Evolutionary conservation across 2,329 filamentous ascomycete genomes (phyloP).

Genomic region (Alternaria atra): DNA sequence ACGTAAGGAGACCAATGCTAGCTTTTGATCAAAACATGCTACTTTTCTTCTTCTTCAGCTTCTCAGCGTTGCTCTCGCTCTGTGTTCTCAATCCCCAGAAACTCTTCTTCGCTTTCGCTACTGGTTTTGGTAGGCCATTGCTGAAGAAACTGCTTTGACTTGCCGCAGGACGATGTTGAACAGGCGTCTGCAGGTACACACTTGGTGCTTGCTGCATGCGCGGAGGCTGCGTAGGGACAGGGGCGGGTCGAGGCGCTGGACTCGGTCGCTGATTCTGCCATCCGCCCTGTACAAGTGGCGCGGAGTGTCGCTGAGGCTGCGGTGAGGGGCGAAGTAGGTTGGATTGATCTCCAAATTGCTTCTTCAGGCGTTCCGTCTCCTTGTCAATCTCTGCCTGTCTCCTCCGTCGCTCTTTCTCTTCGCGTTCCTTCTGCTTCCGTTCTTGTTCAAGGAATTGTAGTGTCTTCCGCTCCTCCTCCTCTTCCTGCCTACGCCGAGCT

Average conservation of each 20-base stretch:
- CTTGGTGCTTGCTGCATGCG: slow-evolving; percentile 25
- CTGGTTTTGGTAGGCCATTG: slow-evolving; percentile 38
- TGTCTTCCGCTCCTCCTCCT: slow-evolving; percentile 59
- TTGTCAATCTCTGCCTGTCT: slow-evolving; percentile 67
- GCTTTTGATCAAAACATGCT: slow-evolving; percentile 51
- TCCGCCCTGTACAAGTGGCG: slow-evolving; percentile 27
- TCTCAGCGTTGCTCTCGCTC: slow-evolving; percentile 42
- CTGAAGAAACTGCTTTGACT: slow-evolving; percentile 50
- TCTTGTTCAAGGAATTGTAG: slow-evolving; percentile 46
- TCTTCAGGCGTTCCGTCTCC: slow-evolving; percentile 78
- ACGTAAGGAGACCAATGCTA: slow-evolving; percentile 8
- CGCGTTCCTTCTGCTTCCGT: slow-evolving; percentile 69
- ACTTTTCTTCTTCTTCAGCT: slow-evolving; percentile 56
- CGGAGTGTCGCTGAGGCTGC: slow-evolving; percentile 35
- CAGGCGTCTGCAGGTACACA: slow-evolving; percentile 43
- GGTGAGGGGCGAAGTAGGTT: slow-evolving; percentile 33
- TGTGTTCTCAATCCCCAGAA: slow-evolving; percentile 49
- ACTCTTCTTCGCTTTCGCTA: slow-evolving; percentile 48
- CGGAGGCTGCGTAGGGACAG: slow-evolving; percentile 28
- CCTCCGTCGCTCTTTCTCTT: slow-evolving; percentile 67
- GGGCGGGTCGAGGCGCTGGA: slow-evolving; percentile 19
- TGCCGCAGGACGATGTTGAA: slow-evolving; percentile 36
- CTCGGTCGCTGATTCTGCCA: slow-evolving; percentile 22
- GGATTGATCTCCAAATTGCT: slow-evolving; percentile 67
- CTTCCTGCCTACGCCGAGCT: slow-evolving; percentile 67